These are phyloP conservation scores for Neurospora terricola DNA, from an alignment of 495 filamentous ascomycete species.

Conservation along the genomic window DNA sequence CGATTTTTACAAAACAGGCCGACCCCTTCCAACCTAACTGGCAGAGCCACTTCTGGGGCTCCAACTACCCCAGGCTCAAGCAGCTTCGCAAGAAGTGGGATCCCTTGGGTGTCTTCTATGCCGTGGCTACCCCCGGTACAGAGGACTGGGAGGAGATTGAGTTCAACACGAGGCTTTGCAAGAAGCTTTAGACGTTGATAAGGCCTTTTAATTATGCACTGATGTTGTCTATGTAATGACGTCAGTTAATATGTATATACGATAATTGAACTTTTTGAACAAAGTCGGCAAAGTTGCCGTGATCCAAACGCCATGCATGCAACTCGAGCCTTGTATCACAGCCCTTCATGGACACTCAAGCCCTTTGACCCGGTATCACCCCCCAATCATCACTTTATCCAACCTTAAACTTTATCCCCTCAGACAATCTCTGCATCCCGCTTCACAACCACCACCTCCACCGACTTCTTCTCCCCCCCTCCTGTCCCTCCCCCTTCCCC, in stretches of 20 bases:
- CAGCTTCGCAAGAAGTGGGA: conserved; percentile 44
- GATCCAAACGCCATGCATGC: background rate
- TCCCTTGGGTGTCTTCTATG: conserved; percentile 41
- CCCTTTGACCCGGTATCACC: background rate
- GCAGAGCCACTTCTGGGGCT: conserved; percentile 31
- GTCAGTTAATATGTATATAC: background rate
- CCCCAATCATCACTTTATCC: background rate
- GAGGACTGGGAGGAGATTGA: conserved; percentile 31
- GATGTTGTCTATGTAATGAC: background rate
- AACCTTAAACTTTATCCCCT: background rate
- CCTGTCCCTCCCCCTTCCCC: background rate
- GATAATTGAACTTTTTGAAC: background rate
- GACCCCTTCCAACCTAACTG: conserved; percentile 35
- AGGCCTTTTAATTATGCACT: background rate
- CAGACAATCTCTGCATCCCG: background rate
- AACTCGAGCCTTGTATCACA: background rate
- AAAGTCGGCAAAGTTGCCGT: background rate
- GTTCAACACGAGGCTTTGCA: conserved; percentile 26
- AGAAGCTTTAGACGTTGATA: background rate
- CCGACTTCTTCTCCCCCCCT: background rate
- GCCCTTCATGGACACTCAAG: background rate
- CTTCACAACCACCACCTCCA: background rate
- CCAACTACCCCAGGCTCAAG: conserved; percentile 21
- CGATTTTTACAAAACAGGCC: conserved; percentile 8
- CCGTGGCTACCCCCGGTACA: conserved; percentile 28